phyloP scores from a whole-genome alignment of 805 yeast species.

The Starmera dryadoides region DNA sequence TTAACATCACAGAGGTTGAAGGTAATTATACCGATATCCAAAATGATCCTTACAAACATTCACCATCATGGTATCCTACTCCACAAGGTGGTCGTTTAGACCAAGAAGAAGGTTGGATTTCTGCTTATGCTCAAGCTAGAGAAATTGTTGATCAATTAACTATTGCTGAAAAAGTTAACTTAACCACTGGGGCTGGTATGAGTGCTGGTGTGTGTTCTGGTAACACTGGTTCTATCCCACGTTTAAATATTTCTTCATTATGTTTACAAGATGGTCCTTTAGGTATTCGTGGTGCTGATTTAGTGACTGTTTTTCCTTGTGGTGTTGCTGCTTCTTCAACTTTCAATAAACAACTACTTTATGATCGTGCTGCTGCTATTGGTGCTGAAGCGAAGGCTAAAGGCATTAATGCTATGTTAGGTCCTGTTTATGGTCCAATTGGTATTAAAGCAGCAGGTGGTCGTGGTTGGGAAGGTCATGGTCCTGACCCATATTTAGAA shows the following conservation, averaged over 20 bases:
- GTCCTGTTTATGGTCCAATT: slow-evolving; percentile 49
- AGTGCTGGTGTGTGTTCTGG: slow-evolving; percentile 49
- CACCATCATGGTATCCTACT: slow-evolving; percentile 9
- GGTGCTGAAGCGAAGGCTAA: slow-evolving; percentile 43
- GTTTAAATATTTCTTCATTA: slow-evolving; percentile 42
- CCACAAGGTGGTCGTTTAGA: slow-evolving; percentile 31
- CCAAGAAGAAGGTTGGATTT: slow-evolving; percentile 39
- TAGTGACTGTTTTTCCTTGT: slow-evolving; percentile 44
- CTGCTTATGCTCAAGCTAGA: slow-evolving; percentile 45
- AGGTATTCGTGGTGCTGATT: slow-evolving; percentile 46
- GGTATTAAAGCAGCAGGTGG: slow-evolving; percentile 56
- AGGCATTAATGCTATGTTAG: slow-evolving; percentile 46
- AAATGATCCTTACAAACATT: not conserved
- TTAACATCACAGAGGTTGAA: too few species aligned
- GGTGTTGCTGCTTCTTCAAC: slow-evolving; percentile 50
- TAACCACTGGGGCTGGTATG: slow-evolving; percentile 55
- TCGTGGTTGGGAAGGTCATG: slow-evolving; percentile 54
- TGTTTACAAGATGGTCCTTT: slow-evolving; percentile 55
- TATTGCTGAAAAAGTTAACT: slow-evolving; percentile 45
- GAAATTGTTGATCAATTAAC: slow-evolving; percentile 44
- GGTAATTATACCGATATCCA: too few species aligned
- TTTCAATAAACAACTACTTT: slow-evolving; percentile 41
- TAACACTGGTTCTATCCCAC: slow-evolving; percentile 46
- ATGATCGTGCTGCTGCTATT: slow-evolving; percentile 45
- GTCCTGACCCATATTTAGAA: slow-evolving; percentile 50